Conservation (phyloP, 2,329 filamentous ascomycete genomes). For the Helminthosporium solani region DNA sequence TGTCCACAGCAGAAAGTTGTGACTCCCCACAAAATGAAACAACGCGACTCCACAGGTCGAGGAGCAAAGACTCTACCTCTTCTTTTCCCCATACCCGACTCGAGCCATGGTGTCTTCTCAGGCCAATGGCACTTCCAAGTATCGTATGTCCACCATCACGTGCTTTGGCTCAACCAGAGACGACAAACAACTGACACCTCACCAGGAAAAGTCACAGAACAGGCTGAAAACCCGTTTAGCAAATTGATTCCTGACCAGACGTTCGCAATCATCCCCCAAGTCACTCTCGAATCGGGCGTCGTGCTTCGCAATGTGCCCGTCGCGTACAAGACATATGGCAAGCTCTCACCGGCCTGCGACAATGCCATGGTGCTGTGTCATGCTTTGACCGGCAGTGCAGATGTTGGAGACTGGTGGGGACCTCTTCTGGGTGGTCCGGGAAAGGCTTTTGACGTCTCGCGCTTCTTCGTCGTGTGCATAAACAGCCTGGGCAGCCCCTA, state of each 20-base stretch:
- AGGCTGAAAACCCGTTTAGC: slow-evolving; percentile 91
- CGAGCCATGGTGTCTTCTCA: slow-evolving; percentile 21
- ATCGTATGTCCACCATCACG: too few species aligned
- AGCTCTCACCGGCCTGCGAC: slow-evolving; percentile 56
- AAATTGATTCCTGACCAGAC: slow-evolving; percentile 83
- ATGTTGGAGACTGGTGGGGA: slow-evolving; percentile 87
- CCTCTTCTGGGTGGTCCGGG: slow-evolving; percentile 76
- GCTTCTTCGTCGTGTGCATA: slow-evolving; percentile 84
- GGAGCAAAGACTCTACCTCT: slow-evolving; percentile 11
- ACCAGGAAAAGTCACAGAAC: slow-evolving; percentile 48
- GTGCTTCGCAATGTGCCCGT: slow-evolving; percentile 72
- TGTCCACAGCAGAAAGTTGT: slow-evolving; percentile 17
- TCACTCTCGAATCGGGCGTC: slow-evolving; percentile 90
- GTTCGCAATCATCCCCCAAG: slow-evolving; percentile 81
- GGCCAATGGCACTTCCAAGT: slow-evolving; percentile 21
- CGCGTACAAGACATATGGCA: slow-evolving; percentile 64
- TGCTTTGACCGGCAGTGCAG: slow-evolving; percentile 80
- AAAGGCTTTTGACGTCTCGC: slow-evolving; percentile 75
- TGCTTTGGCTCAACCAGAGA: too few species aligned
- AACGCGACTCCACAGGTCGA: slow-evolving; percentile 12
- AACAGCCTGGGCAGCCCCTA: slow-evolving; percentile 85
- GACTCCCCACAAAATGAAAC: slow-evolving; percentile 27
- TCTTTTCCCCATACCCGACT: slow-evolving; percentile 9
- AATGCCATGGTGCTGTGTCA: slow-evolving; percentile 74
- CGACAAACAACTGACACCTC: slow-evolving; percentile 21